Percentiles rank a stretch among this genome's conserved stretches.
These are phyloP conservation scores for Tylopilus sp. DNA, from an alignment of 1,284 basidiomycete genomes.

Conservation along the genomic window DNA sequence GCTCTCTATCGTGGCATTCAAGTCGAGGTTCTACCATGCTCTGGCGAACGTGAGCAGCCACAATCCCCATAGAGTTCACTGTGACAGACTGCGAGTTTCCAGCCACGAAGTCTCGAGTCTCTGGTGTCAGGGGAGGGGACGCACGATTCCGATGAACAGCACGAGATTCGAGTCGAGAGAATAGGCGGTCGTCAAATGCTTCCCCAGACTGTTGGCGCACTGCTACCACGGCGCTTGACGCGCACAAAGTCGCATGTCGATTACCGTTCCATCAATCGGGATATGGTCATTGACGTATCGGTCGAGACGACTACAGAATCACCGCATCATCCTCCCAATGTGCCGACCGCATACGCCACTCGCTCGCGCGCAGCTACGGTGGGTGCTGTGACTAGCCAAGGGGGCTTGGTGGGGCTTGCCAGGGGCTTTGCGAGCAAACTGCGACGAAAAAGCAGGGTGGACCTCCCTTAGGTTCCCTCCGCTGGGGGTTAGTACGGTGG, in stretches of 20 bases:
- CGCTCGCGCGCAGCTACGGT: constrained; percentile 41
- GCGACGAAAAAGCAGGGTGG: constrained; percentile 41
- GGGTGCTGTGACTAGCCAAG: constrained; percentile 32
- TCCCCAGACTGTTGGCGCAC: constrained; percentile 45
- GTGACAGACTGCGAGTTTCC: constrained; percentile 12
- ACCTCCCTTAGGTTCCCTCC: constrained; percentile 12
- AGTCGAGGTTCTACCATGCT: constrained; percentile 48
- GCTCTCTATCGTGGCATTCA: constrained; percentile 38
- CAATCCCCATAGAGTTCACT: constrained; percentile 6
- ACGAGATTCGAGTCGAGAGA: constrained; percentile 55
- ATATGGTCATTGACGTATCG: constrained; percentile 53
- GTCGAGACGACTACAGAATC: constrained; percentile 54
- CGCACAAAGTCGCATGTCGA: constrained; percentile 46
- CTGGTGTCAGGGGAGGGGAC: constrained; percentile 44
- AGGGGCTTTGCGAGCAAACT: constrained; percentile 50
- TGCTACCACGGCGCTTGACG: constrained; percentile 53
- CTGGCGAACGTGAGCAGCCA: constrained; percentile 41
- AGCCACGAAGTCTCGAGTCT: constrained; percentile 51
- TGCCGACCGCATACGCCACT: constrained; percentile 41
- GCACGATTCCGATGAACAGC: constrained; percentile 43
- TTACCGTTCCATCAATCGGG: constrained; percentile 32
- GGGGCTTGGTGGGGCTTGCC: constrained; percentile 45
- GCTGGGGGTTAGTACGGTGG: constrained; percentile 22
- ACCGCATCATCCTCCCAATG: constrained; percentile 30
- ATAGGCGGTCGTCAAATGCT: constrained; percentile 50